These are phyloP conservation scores for Penicillium fimorum DNA, from an alignment of 495 filamentous ascomycete species.

Conservation along the genomic window DNA sequence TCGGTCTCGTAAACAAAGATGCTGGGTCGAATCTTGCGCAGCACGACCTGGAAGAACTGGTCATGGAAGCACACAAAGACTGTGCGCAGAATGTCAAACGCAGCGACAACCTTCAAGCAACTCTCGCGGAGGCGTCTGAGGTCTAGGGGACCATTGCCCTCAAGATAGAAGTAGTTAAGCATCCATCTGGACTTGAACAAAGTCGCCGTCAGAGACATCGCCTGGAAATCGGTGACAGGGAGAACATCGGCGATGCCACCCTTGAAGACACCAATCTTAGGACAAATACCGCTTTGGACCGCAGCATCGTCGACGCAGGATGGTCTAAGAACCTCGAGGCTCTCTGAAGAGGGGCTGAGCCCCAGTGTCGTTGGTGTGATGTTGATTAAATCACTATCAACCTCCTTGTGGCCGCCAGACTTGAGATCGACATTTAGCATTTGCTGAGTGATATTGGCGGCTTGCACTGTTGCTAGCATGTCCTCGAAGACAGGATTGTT, in stretches of 20 bases:
- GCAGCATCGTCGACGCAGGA: conserved; percentile 39
- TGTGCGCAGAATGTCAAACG: conserved; percentile 67
- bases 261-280: conserved; percentile 55
- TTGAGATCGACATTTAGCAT: conserved; percentile 28
- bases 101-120: conserved; percentile 43
- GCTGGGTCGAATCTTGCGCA: conserved; percentile 53
- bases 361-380: conserved; percentile 18
- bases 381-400: conserved; percentile 16
- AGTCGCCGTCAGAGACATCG: conserved; percentile 60
- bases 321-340: conserved; percentile 45
- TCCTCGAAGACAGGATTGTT: conserved; percentile 47
- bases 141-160: conserved; percentile 49
- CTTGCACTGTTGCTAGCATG: conserved; percentile 39
- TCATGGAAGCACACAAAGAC: conserved; percentile 61
- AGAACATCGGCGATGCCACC: conserved; percentile 58
- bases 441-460: conserved; percentile 28
- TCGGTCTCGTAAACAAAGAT: conserved; percentile 56
- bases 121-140: conserved; percentile 46
- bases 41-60: conserved; percentile 59
- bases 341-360: conserved; percentile 34
- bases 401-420: conserved; percentile 15
- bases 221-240: conserved; percentile 63
- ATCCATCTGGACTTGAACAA: conserved; percentile 51
- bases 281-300: conserved; percentile 48
- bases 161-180: conserved; percentile 59